Percentiles rank a stretch among this genome's conserved stretches.
Evolutionary conservation across 1,139 yeast genomes (phyloP).

Genomic region (Pichia terricola): DNA sequence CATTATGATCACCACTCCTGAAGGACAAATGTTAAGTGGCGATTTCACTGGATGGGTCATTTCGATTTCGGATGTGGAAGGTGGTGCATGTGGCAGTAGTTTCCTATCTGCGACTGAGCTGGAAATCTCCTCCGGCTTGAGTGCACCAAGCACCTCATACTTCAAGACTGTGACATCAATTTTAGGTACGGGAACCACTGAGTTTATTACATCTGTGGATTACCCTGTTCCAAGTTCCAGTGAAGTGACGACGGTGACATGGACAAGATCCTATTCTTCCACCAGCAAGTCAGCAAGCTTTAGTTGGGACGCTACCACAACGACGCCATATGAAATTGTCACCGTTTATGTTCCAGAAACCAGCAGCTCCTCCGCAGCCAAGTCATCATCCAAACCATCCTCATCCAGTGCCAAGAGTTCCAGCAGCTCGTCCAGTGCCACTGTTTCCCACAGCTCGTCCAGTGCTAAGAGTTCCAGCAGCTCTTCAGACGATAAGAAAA

Average conservation of each 20-base stretch:
- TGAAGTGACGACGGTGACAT: neutral
- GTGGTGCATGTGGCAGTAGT: slow-evolving; percentile 1
- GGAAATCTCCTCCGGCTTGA: neutral
- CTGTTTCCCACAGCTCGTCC: neutral
- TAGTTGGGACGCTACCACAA: neutral
- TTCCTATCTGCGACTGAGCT: neutral
- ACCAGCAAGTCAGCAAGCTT: neutral
- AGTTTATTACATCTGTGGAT: slow-evolving; percentile 2
- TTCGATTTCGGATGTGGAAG: neutral
- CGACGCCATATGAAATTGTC: slow-evolving; percentile 1
- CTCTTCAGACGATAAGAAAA: neutral
- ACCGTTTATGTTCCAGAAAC: slow-evolving; percentile 1
- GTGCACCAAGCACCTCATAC: neutral
- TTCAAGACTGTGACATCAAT: neutral
- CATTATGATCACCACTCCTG: slow-evolving; percentile 5
- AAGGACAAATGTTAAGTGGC: neutral
- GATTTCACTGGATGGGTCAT: slow-evolving; percentile 7
- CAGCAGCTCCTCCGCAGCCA: neutral
- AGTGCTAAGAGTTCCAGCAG: neutral
- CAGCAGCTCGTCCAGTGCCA: neutral
- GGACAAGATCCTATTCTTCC: neutral
- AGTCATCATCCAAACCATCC: neutral
- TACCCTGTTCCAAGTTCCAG: slow-evolving; percentile 2
- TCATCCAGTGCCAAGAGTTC: neutral
- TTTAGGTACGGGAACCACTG: neutral